Percentiles rank a stretch among this genome's conserved stretches.
Evolutionary conservation across 2,329 filamentous ascomycete genomes (phyloP).

Genomic region (Penicillium expansum): DNA sequence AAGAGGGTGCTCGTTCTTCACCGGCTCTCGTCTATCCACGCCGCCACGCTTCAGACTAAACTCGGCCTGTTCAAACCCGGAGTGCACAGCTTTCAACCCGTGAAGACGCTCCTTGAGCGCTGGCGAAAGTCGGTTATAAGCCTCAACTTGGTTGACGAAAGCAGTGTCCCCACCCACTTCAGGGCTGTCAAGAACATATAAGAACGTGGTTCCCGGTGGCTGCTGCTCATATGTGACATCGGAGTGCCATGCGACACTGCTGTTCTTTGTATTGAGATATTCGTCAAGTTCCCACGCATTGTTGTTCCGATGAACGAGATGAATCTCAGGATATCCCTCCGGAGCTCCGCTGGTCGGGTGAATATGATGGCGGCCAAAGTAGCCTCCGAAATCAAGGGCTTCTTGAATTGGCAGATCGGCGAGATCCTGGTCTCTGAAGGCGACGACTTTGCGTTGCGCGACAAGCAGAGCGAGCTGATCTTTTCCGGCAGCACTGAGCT

Average conservation of each 20-base stretch:
- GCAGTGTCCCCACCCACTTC: conserved; percentile 76
- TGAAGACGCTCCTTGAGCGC: conserved; percentile 74
- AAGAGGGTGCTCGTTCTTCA: conserved; percentile 69
- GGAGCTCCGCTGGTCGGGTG: conserved; percentile 73
- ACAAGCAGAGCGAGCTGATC: conserved; percentile 36
- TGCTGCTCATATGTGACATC: conserved; percentile 84
- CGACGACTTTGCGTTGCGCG: conserved; percentile 36
- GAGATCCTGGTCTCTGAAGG: conserved; percentile 60
- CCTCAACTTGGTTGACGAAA: conserved; percentile 73
- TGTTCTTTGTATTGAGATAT: conserved; percentile 67
- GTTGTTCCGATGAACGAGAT: conserved; percentile 70
- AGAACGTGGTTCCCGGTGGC: conserved; percentile 83
- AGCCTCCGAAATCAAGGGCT: conserved; percentile 64
- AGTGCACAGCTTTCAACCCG: conserved; percentile 75
- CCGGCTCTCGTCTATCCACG: conserved; percentile 69
- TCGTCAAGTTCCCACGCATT: conserved; percentile 57
- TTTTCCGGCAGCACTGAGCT: conserved; percentile 28
- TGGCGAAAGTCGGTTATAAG: conserved; percentile 74
- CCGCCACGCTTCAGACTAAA: conserved; percentile 61
- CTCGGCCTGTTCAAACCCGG: conserved; percentile 72
- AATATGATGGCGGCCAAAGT: conserved; percentile 76
- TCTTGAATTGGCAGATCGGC: conserved; percentile 66
- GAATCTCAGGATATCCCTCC: conserved; percentile 66
- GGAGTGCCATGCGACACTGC: conserved; percentile 79
- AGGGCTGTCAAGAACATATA: conserved; percentile 78